Evolutionary conservation across 768 basidiomycete genomes (phyloP).

Genomic region (Tulasnella sp.): DNA sequence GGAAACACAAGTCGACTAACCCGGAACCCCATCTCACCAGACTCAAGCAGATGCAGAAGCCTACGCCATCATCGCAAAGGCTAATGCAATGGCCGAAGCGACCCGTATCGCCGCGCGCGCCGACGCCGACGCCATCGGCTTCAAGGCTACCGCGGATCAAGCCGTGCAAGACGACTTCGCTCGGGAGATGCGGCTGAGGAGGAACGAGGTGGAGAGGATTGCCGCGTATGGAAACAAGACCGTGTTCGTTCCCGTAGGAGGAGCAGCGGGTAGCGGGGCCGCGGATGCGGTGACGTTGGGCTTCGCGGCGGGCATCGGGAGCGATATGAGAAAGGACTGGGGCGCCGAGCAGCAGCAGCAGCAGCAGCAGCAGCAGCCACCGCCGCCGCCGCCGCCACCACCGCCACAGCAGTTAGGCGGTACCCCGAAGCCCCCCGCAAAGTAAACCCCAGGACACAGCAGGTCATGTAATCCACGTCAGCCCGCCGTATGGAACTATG

Average conservation of each 20-base stretch:
- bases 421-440: background rate
- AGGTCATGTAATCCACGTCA: too few species aligned
- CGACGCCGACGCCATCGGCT: slow-evolving; percentile 23
- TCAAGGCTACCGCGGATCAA: slow-evolving; percentile 62
- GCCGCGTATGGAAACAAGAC: slow-evolving; percentile 50
- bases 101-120: slow-evolving; percentile 43
- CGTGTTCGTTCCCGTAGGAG: slow-evolving; percentile 21
- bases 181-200: slow-evolving; percentile 63
- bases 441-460: background rate
- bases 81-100: slow-evolving; percentile 69
- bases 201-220: slow-evolving; percentile 56
- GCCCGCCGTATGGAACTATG: too few species aligned
- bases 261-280: background rate
- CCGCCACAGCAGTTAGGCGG: too few species aligned
- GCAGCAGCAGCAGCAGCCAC: too few species aligned
- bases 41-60: slow-evolving; percentile 66
- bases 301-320: slow-evolving; percentile 61
- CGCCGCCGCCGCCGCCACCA: background rate
- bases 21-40: too few species aligned
- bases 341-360: background rate
- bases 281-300: slow-evolving; percentile 50
- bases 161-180: slow-evolving; percentile 57
- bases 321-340: slow-evolving; percentile 14
- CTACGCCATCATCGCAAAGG: slow-evolving; percentile 62
- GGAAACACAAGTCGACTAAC: too few species aligned